These are phyloP conservation scores for Trametes coccinea DNA, from an alignment of 768 basidiomycete species.

Conservation along the genomic window DNA sequence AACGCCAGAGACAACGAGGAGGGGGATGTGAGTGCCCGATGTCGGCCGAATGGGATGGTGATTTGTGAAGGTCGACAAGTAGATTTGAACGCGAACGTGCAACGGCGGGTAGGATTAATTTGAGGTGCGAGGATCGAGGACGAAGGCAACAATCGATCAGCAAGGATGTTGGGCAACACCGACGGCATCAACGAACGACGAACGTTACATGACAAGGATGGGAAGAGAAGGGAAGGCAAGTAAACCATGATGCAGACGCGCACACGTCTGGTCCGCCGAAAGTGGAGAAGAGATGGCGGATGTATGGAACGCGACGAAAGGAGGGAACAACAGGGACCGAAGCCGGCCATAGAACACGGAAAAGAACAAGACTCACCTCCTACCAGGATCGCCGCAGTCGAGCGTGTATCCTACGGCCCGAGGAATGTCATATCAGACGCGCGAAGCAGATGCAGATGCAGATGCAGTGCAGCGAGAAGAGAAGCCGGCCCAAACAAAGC, in stretches of 20 bases:
- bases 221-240: not conserved
- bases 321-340: not conserved
- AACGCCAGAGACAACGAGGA: no score
- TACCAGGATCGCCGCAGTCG: conserved; percentile 39
- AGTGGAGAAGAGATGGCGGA: not conserved
- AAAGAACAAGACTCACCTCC: conserved; percentile 28
- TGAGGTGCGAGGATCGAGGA: no score
- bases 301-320: no score
- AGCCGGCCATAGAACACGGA: not conserved
- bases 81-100: no score
- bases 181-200: not conserved
- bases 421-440: not conserved
- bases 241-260: not conserved
- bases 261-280: not conserved
- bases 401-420: conserved; percentile 36
- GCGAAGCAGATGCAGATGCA: not conserved
- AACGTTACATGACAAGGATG: not conserved
- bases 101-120: no score
- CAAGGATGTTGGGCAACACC: no score
- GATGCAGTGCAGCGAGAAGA: not conserved
- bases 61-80: no score
- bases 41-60: no score
- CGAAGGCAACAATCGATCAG: no score
- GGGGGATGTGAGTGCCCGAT: no score
- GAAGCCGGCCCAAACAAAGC: not conserved